Conservation (phyloP, 78 protist species). For the Speleostelium caveatum region DNA sequence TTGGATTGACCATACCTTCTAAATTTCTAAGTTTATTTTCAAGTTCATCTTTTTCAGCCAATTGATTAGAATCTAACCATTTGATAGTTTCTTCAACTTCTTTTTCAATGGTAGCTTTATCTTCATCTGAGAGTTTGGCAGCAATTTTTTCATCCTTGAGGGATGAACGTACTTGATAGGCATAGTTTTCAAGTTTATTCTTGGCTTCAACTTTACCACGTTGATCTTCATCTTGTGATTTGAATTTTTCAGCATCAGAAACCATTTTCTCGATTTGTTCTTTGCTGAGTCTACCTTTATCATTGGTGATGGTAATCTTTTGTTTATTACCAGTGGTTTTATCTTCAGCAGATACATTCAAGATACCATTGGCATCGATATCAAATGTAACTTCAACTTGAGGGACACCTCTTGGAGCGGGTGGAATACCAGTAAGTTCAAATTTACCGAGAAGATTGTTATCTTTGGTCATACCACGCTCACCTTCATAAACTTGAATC, state of each 20-base stretch:
- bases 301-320: conserved; percentile 73
- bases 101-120: conserved; percentile 85
- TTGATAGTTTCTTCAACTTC: conserved; percentile 88
- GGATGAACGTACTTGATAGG: conserved; percentile 76
- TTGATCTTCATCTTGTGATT: conserved; percentile 84
- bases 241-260: conserved; percentile 89
- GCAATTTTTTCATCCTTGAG: conserved; percentile 82
- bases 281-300: conserved; percentile 84
- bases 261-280: conserved; percentile 93
- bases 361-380: conserved; percentile 94
- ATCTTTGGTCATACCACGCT: conserved; percentile 90
- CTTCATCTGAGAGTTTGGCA: conserved; percentile 94
- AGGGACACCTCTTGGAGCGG: conserved; percentile 96
- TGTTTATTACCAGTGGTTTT: conserved; percentile 88
- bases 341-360: conserved; percentile 96
- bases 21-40: conserved; percentile 88
- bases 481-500: conserved; percentile 95
- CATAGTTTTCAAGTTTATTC: conserved; percentile 90
- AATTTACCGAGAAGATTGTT: conserved; percentile 93
- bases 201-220: conserved; percentile 81
- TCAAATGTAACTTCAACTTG: conserved; percentile 98
- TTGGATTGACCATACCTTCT: conserved; percentile 88
- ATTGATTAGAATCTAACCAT: conserved; percentile 90
- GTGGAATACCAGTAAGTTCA: conserved; percentile 94
- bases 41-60: conserved; percentile 90